Evolutionary conservation across 306 rosid species (phyloP), one percentile per base, ranked within the genome.

Genomic region (Crataegus laevigata): DNA sequence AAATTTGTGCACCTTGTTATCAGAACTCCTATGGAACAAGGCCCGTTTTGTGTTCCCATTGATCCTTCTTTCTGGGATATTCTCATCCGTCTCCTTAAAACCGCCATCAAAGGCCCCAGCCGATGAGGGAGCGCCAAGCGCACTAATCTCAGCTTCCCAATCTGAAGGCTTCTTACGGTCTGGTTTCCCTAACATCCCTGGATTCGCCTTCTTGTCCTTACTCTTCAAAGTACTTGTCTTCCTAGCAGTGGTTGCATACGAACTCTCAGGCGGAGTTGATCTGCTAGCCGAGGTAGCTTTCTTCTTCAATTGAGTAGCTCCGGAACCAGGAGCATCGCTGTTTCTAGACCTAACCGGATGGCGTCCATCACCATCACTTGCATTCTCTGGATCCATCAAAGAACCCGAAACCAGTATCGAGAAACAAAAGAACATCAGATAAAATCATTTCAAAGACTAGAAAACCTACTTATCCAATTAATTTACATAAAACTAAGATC

Each of bases 321-420:
- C 89, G 29, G 78, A 83, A 80, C 82, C 82, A 72, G 87, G 81
- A 66, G 76, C 71, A 5, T 81, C 86, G 36, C 80, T 83, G 73
- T 72, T 90, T 73, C 84, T 89, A 15, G 90, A 79, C 42, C 81
- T 86, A n/a, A 75, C 78, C 2, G 83, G 87, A 73, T 86, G 75
- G 30, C 84, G 85, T 59, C 89, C 92, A 71, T 89, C 96, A 79
- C 82, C 92, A 71, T 89, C 96, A 79, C 82, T 85, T 21, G 85
- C 85, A 76, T 86, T 85, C 71, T 89, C 99, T 89, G 85, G 66
- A 34, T 58, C 80, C 85, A 72, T 32, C 12, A 66, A 38, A 50
- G 17, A 24, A 24, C 34, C 79, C 26, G 79, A 80, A 59, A 65
- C 45, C 54, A 50, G 17, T 17, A 47, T 47, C 54, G 8, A 1